Evolutionary conservation across 306 rosid species (phyloP).

Genomic region (Malus sieversii): DNA sequence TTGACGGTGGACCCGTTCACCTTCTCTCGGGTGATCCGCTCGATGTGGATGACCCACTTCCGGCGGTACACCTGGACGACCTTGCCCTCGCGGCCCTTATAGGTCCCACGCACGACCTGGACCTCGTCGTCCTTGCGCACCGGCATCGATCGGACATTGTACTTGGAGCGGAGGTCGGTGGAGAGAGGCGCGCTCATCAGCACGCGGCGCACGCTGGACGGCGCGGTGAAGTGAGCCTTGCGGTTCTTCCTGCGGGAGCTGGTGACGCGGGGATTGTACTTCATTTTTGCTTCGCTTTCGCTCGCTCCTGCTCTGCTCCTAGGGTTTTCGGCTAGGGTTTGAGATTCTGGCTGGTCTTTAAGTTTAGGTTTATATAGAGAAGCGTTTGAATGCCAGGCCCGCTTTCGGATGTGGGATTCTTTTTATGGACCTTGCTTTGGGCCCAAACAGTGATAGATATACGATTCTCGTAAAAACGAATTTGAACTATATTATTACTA

Average conservation of each 20-base stretch:
- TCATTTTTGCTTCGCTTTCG: neutral
- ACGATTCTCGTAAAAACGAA: rapidly evolving
- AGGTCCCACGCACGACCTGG: neutral
- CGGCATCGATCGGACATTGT: neutral
- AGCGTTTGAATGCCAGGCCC: neutral
- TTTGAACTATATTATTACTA: too few species aligned
- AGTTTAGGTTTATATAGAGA: neutral
- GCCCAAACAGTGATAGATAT: too few species aligned
- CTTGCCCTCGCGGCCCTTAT: neutral
- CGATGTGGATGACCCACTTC: neutral
- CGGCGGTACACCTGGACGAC: neutral
- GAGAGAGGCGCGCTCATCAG: neutral
- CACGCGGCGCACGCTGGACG: neutral
- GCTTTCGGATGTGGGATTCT: neutral
- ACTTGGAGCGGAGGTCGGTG: neutral
- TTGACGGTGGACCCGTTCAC: neutral
- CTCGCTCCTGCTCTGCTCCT: neutral
- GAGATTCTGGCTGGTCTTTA: neutral
- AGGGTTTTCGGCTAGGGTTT: neutral
- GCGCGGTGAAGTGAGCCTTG: neutral
- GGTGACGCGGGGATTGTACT: neutral
- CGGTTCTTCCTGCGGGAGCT: neutral
- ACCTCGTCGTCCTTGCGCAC: neutral
- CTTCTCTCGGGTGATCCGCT: neutral
- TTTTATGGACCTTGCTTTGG: too few species aligned